Percentiles rank a stretch among this genome's conserved stretches.
These are phyloP conservation scores for Saccharum spontaneum DNA, from an alignment of 176 grass and related monocot genomes.

Conservation along the genomic window DNA sequence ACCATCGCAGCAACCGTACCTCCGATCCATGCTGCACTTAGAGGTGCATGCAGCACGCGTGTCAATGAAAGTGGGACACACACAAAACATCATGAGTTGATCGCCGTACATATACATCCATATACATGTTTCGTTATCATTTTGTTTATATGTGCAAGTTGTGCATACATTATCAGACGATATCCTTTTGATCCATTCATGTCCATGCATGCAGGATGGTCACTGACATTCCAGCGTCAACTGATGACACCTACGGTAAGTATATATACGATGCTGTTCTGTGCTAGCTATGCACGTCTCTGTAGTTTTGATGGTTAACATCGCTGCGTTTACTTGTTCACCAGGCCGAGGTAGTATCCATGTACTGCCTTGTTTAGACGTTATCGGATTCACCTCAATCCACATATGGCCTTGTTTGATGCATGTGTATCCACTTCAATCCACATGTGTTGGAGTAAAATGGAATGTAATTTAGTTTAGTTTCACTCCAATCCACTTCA, in stretches of 20 bases:
- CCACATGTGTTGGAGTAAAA: too few relatives aligned
- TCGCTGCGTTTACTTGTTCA: too few relatives aligned
- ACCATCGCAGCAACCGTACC: neutral
- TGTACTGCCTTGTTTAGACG: too few relatives aligned
- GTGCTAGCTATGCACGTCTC: too few relatives aligned
- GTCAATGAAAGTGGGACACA: neutral
- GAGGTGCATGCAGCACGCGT: conserved; percentile 1
- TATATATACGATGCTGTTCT: neutral
- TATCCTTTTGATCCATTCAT: neutral
- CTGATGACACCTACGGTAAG: conserved; percentile 67
- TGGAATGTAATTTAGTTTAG: too few relatives aligned
- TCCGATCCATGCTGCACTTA: neutral
- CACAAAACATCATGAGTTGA: neutral
- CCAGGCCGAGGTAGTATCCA: too few relatives aligned
- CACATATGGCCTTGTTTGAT: too few relatives aligned
- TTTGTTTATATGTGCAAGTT: neutral
- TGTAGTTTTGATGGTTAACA: too few relatives aligned
- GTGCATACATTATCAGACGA: neutral
- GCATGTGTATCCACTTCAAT: too few relatives aligned
- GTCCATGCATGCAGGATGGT: conserved; percentile 71
- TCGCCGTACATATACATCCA: neutral
- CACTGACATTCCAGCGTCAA: conserved; percentile 87
- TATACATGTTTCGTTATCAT: neutral
- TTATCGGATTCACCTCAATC: too few relatives aligned
- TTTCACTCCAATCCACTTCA: too few relatives aligned